These are phyloP conservation scores for Grifola frondosa DNA, from an alignment of 1,284 basidiomycete species.

Conservation along the genomic window DNA sequence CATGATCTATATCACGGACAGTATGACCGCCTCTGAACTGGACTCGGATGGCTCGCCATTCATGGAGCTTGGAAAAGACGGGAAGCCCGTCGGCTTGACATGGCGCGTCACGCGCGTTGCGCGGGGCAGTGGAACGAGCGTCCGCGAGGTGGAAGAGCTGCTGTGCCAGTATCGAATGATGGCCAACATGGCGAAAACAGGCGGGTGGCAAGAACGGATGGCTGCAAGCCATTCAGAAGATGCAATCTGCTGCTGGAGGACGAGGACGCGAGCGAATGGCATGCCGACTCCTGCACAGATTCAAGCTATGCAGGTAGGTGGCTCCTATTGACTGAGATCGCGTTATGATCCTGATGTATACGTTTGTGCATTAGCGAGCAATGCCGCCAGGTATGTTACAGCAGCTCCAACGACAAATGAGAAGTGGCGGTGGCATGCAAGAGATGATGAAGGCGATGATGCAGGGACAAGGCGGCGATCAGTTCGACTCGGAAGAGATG, in stretches of 20 bases:
- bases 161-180: constrained; percentile 96
- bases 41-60: constrained; percentile 95
- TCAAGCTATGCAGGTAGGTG: constrained; percentile 81
- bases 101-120: constrained; percentile 90
- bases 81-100: constrained; percentile 80
- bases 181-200: constrained; percentile 95
- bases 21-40: constrained; percentile 91
- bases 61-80: constrained; percentile 81
- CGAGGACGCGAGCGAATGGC: constrained; percentile 79
- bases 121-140: constrained; percentile 91
- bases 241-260: constrained; percentile 83
- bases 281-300: constrained; percentile 92
- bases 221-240: constrained; percentile 87
- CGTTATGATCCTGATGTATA: no score
- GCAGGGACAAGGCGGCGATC: constrained; percentile 84
- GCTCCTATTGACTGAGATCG: no score
- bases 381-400: constrained; percentile 90
- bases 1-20: constrained; percentile 99
- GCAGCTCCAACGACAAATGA: constrained; percentile 80
- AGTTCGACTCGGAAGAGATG: constrained; percentile 85
- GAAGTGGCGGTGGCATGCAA: constrained; percentile 84
- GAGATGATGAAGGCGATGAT: constrained; percentile 97
- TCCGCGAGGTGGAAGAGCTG: constrained; percentile 96
- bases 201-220: constrained; percentile 96
- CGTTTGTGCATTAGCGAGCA: constrained; percentile 56